Conservation (phyloP, 306 rosid species). For the Sesbania bispinosa region DNA sequence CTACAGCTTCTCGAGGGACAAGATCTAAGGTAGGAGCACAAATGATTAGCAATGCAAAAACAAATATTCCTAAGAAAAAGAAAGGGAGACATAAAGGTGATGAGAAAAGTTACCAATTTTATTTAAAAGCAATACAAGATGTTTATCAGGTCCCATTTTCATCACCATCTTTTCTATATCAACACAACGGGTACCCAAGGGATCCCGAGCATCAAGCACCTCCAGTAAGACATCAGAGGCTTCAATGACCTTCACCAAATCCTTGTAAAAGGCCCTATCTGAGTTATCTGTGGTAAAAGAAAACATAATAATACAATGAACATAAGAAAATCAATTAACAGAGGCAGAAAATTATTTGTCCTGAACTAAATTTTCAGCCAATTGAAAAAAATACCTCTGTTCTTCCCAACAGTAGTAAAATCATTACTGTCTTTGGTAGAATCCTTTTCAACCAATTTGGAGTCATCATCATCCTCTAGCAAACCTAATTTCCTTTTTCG, state of each 20-base stretch:
- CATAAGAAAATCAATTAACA: neutral
- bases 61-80: neutral
- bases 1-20: slow-evolving; percentile 87
- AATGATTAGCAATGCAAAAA: slow-evolving; percentile 12
- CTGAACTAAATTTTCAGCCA: neutral
- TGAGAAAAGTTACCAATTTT: slow-evolving; percentile 66
- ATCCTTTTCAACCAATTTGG: slow-evolving; percentile 25
- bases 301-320: neutral
- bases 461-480: slow-evolving; percentile 48
- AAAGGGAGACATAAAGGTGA: neutral
- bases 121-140: slow-evolving; percentile 80
- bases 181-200: slow-evolving; percentile 83
- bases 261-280: slow-evolving; percentile 85
- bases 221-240: slow-evolving; percentile 94
- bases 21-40: slow-evolving; percentile 57
- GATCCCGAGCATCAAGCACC: slow-evolving; percentile 98
- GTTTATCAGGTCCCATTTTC: slow-evolving; percentile 77
- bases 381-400: slow-evolving; percentile 43
- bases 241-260: slow-evolving; percentile 80
- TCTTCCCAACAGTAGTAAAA: slow-evolving; percentile 30
- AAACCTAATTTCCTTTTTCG: slow-evolving; percentile 86
- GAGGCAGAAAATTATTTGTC: neutral
- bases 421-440: slow-evolving; percentile 13
- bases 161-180: slow-evolving; percentile 89
- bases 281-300: slow-evolving; percentile 45